Base-by-base conservation (phyloP, 805 yeast species). In the Martiniozyma abietophila region DNA sequence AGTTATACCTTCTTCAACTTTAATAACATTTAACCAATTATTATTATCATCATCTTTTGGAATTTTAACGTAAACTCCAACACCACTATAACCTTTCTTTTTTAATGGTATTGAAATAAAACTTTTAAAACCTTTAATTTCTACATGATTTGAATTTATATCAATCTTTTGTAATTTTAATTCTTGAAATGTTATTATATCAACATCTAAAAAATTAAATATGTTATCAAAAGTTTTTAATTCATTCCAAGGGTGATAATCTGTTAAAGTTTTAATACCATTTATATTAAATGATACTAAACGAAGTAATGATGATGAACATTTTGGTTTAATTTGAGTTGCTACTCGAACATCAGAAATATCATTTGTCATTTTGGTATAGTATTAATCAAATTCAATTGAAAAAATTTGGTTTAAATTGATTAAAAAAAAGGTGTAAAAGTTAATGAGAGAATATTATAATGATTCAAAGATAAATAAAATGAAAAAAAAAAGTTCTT, bases 1-100 rank as follows among this genome's bases (percentile, higher is more conserved):
- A 0, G 96, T 80, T 6, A 92, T 62, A 0, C 98, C 98, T 54
- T 89, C 95, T 51, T 92, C 97, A 0, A 88, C 96, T 43, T 71
- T 74, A 3, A 69, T 32, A 1, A 85, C 84, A 2, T 65, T 58
- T 18, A 86, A 50, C 27, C 33, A 30, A 8, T 26, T 26, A 7
- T 12, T 30, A 18, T 17, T 22, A 2, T 65, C 51, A 8, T 53
- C 55, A 1, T 55, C 58, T 1, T 49, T 46, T 1, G 79, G 74
- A 3, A 62, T 55, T 30, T 86, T 59, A 2, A 83, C 67, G 57
- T 83, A 89, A 3, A 89, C 70, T 0, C 88, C 94, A 1, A 89
- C 96, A 0, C 98, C 98, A 36, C 89, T 73, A 53, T 92, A 92
- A 0, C 97, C 97, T 49, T 76, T 81, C 50, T 75, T 81, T 3